These are phyloP conservation scores for Aspergillus baeticus DNA, from an alignment of 495 filamentous ascomycete genomes.

Conservation along the genomic window DNA sequence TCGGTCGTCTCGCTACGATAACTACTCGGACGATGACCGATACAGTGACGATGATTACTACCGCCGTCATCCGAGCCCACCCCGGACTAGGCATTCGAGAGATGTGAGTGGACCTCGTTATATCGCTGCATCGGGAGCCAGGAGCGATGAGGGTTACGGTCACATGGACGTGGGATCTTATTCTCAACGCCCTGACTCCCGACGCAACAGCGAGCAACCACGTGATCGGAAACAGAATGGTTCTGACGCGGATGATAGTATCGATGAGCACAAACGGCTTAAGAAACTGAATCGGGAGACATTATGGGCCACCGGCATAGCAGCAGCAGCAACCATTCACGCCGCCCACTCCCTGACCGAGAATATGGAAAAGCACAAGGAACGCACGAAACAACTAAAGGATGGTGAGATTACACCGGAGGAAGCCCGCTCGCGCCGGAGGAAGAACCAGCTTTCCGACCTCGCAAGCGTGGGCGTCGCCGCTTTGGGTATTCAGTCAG, in stretches of 20 bases:
- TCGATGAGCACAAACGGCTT: constrained; percentile 69
- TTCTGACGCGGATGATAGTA: constrained; percentile 68
- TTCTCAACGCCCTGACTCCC: constrained; percentile 21
- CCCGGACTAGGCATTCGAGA: constrained; percentile 47
- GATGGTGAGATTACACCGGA: constrained; percentile 73
- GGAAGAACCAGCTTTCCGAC: constrained; percentile 73
- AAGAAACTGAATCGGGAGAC: constrained; percentile 85
- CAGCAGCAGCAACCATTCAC: constrained; percentile 86
- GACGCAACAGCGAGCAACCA: neutral
- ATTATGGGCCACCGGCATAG: constrained; percentile 77
- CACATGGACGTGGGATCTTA: constrained; percentile 24
- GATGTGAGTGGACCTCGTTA: constrained; percentile 48
- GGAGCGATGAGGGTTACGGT: constrained; percentile 15
- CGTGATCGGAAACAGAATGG: constrained; percentile 33
- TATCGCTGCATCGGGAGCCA: constrained; percentile 13
- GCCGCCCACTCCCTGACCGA: constrained; percentile 78
- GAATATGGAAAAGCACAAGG: constrained; percentile 71
- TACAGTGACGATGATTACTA: constrained; percentile 49
- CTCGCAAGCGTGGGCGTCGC: constrained; percentile 79
- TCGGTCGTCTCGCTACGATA: constrained; percentile 44
- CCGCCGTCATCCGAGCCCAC: constrained; percentile 34
- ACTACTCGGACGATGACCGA: constrained; percentile 28
- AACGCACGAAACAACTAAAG: constrained; percentile 64
- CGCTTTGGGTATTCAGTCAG: constrained; percentile 81
- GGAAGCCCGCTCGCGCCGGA: constrained; percentile 71